Percentiles rank a stretch among this genome's conserved stretches.
These are phyloP conservation scores for Haplosporangium sp. DNA, from an alignment of 371 early-diverging fungal genomes.

Conservation along the genomic window DNA sequence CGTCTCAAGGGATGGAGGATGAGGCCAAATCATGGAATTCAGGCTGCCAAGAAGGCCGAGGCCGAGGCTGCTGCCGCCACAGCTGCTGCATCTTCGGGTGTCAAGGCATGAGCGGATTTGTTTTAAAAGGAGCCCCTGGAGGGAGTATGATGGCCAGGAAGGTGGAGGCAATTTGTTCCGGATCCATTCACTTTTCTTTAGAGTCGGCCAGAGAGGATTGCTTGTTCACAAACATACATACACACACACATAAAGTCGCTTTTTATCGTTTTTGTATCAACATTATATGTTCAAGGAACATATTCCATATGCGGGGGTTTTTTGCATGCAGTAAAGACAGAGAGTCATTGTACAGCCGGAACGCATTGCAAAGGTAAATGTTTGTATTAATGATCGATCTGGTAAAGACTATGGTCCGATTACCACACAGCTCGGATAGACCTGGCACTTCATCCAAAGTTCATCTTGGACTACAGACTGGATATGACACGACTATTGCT, in stretches of 20 bases:
- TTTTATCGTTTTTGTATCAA: background rate
- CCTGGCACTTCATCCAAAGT: background rate
- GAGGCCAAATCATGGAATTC: constrained; percentile 55
- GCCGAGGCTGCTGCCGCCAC: constrained; percentile 20
- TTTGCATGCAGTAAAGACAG: constrained; percentile 2
- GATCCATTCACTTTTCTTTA: no score
- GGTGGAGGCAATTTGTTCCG: background rate
- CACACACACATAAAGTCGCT: no score
- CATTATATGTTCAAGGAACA: background rate
- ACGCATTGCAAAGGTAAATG: no score
- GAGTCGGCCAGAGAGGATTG: no score
- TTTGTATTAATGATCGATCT: background rate
- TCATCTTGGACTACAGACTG: background rate
- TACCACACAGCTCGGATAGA: no score
- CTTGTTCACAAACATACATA: background rate
- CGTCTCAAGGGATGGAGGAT: constrained; percentile 85
- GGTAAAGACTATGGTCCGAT: no score
- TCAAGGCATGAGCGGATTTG: constrained; percentile 30
- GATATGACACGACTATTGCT: background rate
- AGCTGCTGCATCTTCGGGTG: constrained; percentile 22
- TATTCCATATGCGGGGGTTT: background rate
- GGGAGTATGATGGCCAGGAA: background rate
- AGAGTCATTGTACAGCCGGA: background rate
- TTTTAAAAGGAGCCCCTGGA: background rate
- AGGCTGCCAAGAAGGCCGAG: constrained; percentile 47